A percentile compares a stretch with the other conserved stretches of the same genome.
These are phyloP conservation scores for Cryphonectria radicalis DNA, from an alignment of 2,329 filamentous ascomycete genomes.

Conservation along the genomic window DNA sequence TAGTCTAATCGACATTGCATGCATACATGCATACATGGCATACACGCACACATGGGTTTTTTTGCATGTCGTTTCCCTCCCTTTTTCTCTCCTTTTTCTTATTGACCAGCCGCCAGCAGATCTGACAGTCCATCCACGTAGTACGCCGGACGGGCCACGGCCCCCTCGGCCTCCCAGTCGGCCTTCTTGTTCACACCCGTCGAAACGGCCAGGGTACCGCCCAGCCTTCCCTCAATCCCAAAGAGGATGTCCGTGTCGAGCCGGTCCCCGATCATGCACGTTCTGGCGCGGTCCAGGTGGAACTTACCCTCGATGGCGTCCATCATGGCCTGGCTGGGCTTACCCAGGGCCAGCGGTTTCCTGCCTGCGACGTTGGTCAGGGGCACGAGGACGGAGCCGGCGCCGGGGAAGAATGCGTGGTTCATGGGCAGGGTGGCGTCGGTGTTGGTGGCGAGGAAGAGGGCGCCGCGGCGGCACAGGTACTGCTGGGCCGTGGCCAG, in stretches of 20 bases:
- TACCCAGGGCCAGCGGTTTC: slow-evolving; percentile 80
- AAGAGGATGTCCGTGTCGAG: slow-evolving; percentile 97
- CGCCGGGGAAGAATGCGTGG: slow-evolving; percentile 86
- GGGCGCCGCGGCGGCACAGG: slow-evolving; percentile 77
- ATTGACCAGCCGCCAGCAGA: slow-evolving; percentile 45
- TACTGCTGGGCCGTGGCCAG: slow-evolving; percentile 85
- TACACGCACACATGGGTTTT: not conserved
- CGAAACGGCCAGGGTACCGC: slow-evolving; percentile 87
- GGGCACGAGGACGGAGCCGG: slow-evolving; percentile 80
- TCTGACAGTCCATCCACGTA: slow-evolving; percentile 88
- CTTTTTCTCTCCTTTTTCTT: not conserved
- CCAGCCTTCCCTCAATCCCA: slow-evolving; percentile 86
- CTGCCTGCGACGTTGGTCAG: slow-evolving; percentile 72
- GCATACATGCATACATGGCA: not conserved
- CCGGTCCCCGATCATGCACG: slow-evolving; percentile 96
- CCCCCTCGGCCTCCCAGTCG: slow-evolving; percentile 74
- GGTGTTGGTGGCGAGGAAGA: slow-evolving; percentile 90
- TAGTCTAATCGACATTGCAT: not conserved
- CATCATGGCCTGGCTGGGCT: slow-evolving; percentile 99
- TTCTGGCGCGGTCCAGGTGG: slow-evolving; percentile 77
- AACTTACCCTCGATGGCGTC: slow-evolving; percentile 98
- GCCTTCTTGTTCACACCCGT: slow-evolving; percentile 88
- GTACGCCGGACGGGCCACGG: slow-evolving; percentile 73
- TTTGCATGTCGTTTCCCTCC: too few species aligned
- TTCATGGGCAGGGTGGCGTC: slow-evolving; percentile 88